Evolutionary conservation across 805 yeast species (phyloP).

Genomic region (Millerozyma acaciae): DNA sequence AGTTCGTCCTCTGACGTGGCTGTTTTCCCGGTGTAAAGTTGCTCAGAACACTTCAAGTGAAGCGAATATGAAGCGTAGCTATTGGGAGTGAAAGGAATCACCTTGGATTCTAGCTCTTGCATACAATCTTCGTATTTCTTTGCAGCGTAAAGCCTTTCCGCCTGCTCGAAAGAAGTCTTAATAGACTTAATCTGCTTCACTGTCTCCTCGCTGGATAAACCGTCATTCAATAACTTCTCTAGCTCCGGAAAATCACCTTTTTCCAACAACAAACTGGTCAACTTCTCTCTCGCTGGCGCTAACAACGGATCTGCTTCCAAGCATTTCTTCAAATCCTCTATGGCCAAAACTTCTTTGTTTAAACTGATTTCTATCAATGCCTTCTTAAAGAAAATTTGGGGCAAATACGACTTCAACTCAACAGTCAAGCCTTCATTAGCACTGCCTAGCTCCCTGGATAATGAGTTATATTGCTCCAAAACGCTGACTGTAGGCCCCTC

Average conservation of each 20-base stretch:
- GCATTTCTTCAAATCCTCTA: conserved; percentile 48
- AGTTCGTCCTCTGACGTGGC: conserved; percentile 5
- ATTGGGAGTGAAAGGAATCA: conserved; percentile 39
- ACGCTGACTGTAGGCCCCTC: conserved; percentile 31
- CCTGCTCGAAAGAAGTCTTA: conserved; percentile 11
- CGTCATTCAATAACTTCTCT: conserved; percentile 7
- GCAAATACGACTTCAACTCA: conserved; percentile 16
- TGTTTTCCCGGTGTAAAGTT: conserved; percentile 9
- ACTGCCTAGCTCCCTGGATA: conserved; percentile 14
- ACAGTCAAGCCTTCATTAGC: conserved; percentile 4
- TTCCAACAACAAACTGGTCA: conserved; percentile 47
- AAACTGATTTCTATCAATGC: conserved; percentile 59
- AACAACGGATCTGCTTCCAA: conserved; percentile 38
- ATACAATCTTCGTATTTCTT: conserved; percentile 16
- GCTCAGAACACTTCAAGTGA: conserved; percentile 22
- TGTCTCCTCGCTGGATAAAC: conserved; percentile 12
- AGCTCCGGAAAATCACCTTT: conserved; percentile 47
- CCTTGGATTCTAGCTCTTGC: conserved; percentile 20
- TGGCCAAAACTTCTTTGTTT: conserved; percentile 51
- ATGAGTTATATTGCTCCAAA: conserved; percentile 20
- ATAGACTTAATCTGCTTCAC: conserved; percentile 14
- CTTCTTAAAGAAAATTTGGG: conserved; percentile 52
- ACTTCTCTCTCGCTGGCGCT: conserved; percentile 46
- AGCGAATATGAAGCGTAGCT: conserved; percentile 33
- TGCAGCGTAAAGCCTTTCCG: conserved; percentile 9